Evolutionary conservation across 139 green algal species (phyloP).

Genomic region (Chlorella sp.): DNA sequence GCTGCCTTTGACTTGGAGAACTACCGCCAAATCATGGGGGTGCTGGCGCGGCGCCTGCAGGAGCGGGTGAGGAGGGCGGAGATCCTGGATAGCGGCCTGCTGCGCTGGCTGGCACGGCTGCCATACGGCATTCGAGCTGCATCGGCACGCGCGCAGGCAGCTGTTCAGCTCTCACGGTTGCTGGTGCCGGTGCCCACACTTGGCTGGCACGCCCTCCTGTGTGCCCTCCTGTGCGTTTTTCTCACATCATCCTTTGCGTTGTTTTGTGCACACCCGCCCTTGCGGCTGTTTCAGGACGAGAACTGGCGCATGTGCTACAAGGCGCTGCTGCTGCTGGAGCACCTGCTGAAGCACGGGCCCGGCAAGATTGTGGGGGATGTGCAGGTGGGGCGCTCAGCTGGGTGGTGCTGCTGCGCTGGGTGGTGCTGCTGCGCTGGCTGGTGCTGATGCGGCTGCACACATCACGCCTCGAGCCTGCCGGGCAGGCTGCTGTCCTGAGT

Average conservation of each 20-base stretch:
- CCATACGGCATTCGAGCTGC: too few species aligned
- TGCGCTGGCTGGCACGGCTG: background rate
- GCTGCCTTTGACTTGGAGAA: slow-evolving; percentile 71
- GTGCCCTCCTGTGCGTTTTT: background rate
- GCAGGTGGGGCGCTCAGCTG: too few species aligned
- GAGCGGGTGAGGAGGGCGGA: slow-evolving; percentile 44
- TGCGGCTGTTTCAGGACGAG: slow-evolving; percentile 53
- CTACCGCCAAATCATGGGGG: slow-evolving; percentile 86
- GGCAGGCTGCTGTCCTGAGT: too few species aligned
- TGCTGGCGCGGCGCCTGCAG: slow-evolving; percentile 76
- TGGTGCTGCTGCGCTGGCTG: too few species aligned
- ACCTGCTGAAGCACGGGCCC: slow-evolving; percentile 87
- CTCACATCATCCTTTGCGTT: background rate
- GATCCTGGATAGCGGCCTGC: background rate
- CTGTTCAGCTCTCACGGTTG: background rate
- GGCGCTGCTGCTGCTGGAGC: slow-evolving; percentile 89
- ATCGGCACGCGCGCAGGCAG: background rate
- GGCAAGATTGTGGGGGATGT: slow-evolving; percentile 76
- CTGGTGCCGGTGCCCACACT: too few species aligned
- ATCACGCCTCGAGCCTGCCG: too few species aligned
- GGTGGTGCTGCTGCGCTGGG: too few species aligned
- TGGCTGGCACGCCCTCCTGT: background rate
- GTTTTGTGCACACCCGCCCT: too few species aligned
- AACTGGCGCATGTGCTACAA: slow-evolving; percentile 96
- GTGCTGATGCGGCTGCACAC: too few species aligned